Base-by-base conservation (phyloP, 441 rosid genomes). In the Erysimum pusillum region DNA sequence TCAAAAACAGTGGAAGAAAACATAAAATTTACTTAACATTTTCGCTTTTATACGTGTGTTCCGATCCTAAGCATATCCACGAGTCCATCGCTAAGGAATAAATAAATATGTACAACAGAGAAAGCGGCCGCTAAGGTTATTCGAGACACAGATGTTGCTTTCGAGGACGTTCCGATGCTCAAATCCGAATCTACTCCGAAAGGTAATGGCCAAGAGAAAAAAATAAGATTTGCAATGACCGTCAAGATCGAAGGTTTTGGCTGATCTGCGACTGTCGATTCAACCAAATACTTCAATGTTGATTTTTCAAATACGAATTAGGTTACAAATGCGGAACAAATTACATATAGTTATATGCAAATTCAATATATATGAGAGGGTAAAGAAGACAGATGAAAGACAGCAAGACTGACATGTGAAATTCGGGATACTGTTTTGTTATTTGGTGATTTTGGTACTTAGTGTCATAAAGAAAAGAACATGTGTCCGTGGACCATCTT, bases 401-500 rank as follows among this genome's bases (percentile, higher is more conserved):
- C 66, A 61, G 76, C 76, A 62, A 72, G 76, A 38, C 61, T 61
- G 69, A 72, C 76, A 51, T 53, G 62, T 39, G 76, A 61, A 62
- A 15, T 51, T 51, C 28, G 42, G 67, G 20, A 49, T 28, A 46
- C 53, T 25, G 12, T 72, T 51, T 62, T 72, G 41, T 49, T 48
- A 5, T 61, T 61, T 48, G 51, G 61, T 72, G 63, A 1, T 31
- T 49, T 72, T 51, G 62, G 49, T 49, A 66, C 32, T 9, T 72
- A 38, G 34, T 72, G 61, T 62, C 61, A 25, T 72, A 11, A 25
- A 38, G 18, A 25, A 22, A 49, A 12, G 54, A 12, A 45, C 75
- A 72, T 72, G 76, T 72, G 69, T 72, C 18, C 9, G n/a, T 62
- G 76, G 76, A 72, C 69, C 69, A 72, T 66, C 35, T 49, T 35